phyloP scores from a whole-genome alignment of 2,329 filamentous ascomycete genomes.

The Ophiocordyceps australis region DNA sequence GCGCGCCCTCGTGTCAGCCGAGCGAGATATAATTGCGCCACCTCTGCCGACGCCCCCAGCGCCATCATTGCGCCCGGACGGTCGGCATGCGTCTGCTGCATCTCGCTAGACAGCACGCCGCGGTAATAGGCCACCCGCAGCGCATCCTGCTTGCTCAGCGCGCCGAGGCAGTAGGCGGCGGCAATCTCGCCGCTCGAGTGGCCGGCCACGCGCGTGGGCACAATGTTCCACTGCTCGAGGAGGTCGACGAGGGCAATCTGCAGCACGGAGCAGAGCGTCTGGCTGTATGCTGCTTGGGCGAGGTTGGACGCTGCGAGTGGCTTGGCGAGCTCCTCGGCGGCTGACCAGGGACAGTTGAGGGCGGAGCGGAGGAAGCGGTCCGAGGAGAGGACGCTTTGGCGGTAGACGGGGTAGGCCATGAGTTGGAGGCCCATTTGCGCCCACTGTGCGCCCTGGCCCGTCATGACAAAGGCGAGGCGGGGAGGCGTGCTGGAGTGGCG shows the following conservation, averaged over 20 bases:
- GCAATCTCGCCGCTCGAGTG: constrained; percentile 26
- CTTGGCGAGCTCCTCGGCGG: too few relatives aligned
- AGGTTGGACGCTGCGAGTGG: too few relatives aligned
- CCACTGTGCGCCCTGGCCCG: constrained; percentile 16
- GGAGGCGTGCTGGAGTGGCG: not conserved
- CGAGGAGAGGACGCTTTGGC: too few relatives aligned
- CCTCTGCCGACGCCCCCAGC: constrained; percentile 15
- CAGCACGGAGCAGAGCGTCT: constrained; percentile 11
- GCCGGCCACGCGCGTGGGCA: constrained; percentile 18
- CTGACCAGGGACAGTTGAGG: too few relatives aligned
- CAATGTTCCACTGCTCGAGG: constrained; percentile 10
- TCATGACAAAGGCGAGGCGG: constrained; percentile 11
- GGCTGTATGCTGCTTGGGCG: too few relatives aligned
- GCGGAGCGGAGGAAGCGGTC: too few relatives aligned
- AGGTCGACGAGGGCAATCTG: constrained; percentile 12
- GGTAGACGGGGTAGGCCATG: too few relatives aligned
- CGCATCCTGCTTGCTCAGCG: constrained; percentile 7
- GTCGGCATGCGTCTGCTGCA: not conserved
- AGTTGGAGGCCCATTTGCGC: constrained; percentile 12
- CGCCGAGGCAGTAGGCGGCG: constrained; percentile 13
- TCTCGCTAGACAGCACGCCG: too few relatives aligned
- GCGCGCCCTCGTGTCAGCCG: constrained; percentile 5
- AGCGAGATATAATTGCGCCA: constrained; percentile 7
- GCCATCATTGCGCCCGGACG: constrained; percentile 1
- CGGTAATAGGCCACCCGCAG: constrained; percentile 11